phyloP scores from a whole-genome alignment of 257 asterid genomes.

The Leonotis leonurus region DNA sequence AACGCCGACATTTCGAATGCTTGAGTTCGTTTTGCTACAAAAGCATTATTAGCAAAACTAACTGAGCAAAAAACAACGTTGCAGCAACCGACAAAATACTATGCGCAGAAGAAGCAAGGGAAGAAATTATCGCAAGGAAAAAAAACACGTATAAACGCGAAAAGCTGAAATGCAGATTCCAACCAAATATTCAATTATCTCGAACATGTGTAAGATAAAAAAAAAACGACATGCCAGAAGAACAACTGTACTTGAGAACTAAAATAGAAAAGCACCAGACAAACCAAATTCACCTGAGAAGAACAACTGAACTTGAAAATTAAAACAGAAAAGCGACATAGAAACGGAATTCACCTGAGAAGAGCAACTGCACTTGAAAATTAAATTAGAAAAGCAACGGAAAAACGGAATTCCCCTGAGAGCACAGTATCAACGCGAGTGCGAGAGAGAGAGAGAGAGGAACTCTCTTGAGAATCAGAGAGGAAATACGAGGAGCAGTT shows the following conservation, averaged over 20 bases:
- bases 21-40: not conserved
- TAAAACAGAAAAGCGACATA: too few species aligned
- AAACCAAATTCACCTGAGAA: not conserved
- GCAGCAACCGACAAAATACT: not conserved
- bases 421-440: constrained; percentile 4
- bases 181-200: not conserved
- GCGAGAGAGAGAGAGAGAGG: not conserved
- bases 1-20: not conserved
- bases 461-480: not conserved
- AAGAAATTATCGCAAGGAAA: not conserved
- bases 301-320: not conserved
- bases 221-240: not conserved
- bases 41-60: not conserved
- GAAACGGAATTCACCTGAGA: constrained; percentile 10
- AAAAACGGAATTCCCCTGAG: constrained; percentile 10
- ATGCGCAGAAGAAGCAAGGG: not conserved
- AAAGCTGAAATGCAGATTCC: constrained; percentile 5
- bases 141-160: not conserved
- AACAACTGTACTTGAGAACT: not conserved
- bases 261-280: not conserved
- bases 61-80: not conserved
- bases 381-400: too few species aligned
- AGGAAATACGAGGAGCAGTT: constrained; percentile 10
- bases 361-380: not conserved
- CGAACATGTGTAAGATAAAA: not conserved